Percentiles rank a stretch among this genome's conserved stretches.
Conservation (phyloP, 163 green algal species). For the Scenedesmus sp. region DNA sequence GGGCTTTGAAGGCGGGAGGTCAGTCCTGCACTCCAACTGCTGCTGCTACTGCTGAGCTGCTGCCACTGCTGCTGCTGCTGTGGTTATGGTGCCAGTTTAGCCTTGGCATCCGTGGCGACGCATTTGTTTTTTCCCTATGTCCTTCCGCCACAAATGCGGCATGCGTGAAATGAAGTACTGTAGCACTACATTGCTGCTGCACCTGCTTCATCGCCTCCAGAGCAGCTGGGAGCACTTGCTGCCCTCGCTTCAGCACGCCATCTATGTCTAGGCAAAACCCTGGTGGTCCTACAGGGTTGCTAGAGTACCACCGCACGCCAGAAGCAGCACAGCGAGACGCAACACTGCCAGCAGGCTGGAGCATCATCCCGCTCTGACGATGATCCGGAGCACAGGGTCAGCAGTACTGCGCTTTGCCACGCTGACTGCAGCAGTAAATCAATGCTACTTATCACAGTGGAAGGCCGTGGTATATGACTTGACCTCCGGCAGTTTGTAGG, state of each 20-base stretch:
- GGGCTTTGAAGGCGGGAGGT: too few relatives aligned
- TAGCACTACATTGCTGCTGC: not conserved
- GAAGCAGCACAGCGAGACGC: not conserved
- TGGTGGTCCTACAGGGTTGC: constrained; percentile 29
- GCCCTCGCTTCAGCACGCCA: constrained; percentile 82
- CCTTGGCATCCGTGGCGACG: too few relatives aligned
- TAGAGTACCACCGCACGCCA: not conserved
- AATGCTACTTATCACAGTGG: too few relatives aligned
- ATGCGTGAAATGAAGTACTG: not conserved
- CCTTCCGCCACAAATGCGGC: not conserved
- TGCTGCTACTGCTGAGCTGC: too few relatives aligned
- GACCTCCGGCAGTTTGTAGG: not conserved
- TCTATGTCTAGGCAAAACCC: constrained; percentile 88
- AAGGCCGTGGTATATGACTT: too few relatives aligned
- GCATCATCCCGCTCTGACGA: not conserved
- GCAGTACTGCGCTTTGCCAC: not conserved
- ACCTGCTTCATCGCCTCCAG: constrained; percentile 63
- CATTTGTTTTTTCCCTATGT: too few relatives aligned
- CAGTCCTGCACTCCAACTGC: too few relatives aligned
- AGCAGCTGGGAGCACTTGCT: constrained; percentile 66
- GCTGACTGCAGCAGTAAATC: too few relatives aligned
- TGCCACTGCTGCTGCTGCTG: too few relatives aligned
- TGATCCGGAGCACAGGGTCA: not conserved
- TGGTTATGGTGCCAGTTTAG: too few relatives aligned
- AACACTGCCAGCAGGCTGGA: not conserved